Base-by-base conservation (phyloP, 1,284 basidiomycete species). In the Sparassis latifolia region DNA sequence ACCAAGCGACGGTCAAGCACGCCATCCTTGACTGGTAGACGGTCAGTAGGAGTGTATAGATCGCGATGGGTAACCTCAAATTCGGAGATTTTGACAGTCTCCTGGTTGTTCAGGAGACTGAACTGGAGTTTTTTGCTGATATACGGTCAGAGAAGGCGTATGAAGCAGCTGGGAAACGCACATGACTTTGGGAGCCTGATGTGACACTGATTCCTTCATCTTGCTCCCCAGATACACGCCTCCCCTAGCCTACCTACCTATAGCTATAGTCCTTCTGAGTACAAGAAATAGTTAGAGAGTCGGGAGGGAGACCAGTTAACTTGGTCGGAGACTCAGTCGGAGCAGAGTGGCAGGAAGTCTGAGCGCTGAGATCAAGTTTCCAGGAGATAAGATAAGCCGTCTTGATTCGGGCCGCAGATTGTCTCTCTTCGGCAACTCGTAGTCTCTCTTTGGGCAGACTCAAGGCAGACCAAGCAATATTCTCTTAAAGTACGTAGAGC, bases 1-100 rank as follows among this genome's bases (percentile, higher is more conserved):
- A 94, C 92, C 59, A 97, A 76, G 57, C 94, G 79, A 38, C 89
- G 77, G 69, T 98, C 95, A 29, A 98, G 74, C 0, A 96, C 91
- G 48, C 95, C 94, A 72, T 93, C 82, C 58, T 85, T 89, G n/a
- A 92, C 91, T 0, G 93, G 94, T 2, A 86, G 73, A 52, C 89
- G 77, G 62, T 91, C 87, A 28, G 77, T 78, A 5, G 85, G 74
- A 48, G 89, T 91, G 69, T 97, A 97, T 48, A 97, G 72, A 66
- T 96, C 93, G 31, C 90, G 78, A 66, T 92, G 87, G 29, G 90
- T 94, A 55, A 96, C 89, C 69, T 97, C 92, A 60, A 94, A 96
- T 68, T 98, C 94, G 10, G 94, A 89, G 53, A 97, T 80, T 63
- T 88, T 89, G 58, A 97, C 95, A 7, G 94, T 90, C 63, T 97